Percentiles rank a stretch among this genome's conserved stretches.
Evolutionary conservation across 2,329 filamentous ascomycete species (phyloP).

Genomic region (Camptophora hylomeconis): DNA sequence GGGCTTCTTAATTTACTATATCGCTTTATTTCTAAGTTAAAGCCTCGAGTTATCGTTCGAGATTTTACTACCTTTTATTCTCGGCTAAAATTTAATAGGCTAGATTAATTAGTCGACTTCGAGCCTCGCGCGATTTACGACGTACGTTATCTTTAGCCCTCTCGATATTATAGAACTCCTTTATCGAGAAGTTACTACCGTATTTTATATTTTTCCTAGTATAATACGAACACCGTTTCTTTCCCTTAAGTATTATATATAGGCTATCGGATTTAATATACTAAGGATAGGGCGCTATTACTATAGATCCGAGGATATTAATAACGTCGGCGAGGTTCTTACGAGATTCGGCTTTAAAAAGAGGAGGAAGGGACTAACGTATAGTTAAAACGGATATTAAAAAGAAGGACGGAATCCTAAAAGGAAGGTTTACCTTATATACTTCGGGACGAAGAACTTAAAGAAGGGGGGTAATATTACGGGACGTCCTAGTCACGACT

Average conservation of each 20-base stretch:
- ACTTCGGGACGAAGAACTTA: no score
- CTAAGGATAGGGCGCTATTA: constrained; percentile 1
- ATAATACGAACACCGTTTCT: neutral
- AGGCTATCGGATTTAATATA: neutral
- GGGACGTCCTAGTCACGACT: neutral
- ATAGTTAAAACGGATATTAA: neutral
- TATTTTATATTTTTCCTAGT: constrained; percentile 1
- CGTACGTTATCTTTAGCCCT: neutral
- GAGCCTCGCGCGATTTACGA: neutral
- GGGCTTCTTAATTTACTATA: neutral
- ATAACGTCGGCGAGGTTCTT: neutral
- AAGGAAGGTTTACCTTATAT: constrained; percentile 1
- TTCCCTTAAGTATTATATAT: neutral
- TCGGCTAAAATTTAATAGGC: neutral
- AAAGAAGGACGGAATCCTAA: neutral
- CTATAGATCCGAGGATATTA: neutral
- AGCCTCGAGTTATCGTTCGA: no score
- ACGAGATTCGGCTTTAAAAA: neutral
- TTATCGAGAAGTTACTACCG: no score
- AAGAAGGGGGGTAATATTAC: constrained; percentile 3
- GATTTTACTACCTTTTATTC: neutral
- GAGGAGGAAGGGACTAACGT: constrained; percentile 1
- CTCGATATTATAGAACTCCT: neutral
- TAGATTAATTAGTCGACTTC: neutral
- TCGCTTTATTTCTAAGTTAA: neutral